Evolutionary conservation across 1,284 basidiomycete species (phyloP).

Genomic region (Trichosporon sp.): DNA sequence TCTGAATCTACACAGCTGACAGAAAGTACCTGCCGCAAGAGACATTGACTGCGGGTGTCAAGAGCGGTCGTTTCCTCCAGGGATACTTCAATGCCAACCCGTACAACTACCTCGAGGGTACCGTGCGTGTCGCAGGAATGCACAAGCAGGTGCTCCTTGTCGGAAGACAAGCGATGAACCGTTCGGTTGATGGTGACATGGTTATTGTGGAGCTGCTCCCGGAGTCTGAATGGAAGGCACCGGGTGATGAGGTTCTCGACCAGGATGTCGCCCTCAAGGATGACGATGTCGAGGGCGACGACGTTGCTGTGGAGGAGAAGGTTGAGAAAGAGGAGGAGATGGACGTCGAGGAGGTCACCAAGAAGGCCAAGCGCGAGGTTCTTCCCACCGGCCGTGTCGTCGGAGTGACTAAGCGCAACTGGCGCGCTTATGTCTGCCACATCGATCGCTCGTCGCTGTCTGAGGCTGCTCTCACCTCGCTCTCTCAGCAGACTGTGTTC

Average conservation of each 20-base stretch:
- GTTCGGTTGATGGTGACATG: conserved; percentile 87
- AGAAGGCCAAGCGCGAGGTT: conserved; percentile 48
- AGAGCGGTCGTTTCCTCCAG: conserved; percentile 75
- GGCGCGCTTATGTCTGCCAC: conserved; percentile 95
- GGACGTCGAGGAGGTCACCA: conserved; percentile 42
- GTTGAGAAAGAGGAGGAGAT: conserved; percentile 31
- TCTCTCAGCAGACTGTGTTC: conserved; percentile 87
- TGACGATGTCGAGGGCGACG: conserved; percentile 90
- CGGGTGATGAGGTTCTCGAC: conserved; percentile 88
- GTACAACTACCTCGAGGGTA: conserved; percentile 95
- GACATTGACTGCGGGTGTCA: conserved; percentile 73
- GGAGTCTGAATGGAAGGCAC: conserved; percentile 86
- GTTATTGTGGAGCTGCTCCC: conserved; percentile 87
- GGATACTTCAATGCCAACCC: conserved; percentile 93
- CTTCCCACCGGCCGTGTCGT: conserved; percentile 88
- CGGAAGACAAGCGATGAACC: conserved; percentile 91
- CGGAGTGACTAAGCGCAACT: conserved; percentile 89
- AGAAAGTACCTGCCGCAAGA: conserved; percentile 73
- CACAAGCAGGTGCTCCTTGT: conserved; percentile 76
- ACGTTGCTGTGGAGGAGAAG: conserved; percentile 57
- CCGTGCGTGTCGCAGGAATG: conserved; percentile 67
- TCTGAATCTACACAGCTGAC: neutral
- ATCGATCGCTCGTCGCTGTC: conserved; percentile 84
- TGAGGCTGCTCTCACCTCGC: conserved; percentile 68
- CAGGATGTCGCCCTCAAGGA: conserved; percentile 82